phyloP scores from a whole-genome alignment of 495 filamentous ascomycete species.

The Podospora pseudoanserina region DNA sequence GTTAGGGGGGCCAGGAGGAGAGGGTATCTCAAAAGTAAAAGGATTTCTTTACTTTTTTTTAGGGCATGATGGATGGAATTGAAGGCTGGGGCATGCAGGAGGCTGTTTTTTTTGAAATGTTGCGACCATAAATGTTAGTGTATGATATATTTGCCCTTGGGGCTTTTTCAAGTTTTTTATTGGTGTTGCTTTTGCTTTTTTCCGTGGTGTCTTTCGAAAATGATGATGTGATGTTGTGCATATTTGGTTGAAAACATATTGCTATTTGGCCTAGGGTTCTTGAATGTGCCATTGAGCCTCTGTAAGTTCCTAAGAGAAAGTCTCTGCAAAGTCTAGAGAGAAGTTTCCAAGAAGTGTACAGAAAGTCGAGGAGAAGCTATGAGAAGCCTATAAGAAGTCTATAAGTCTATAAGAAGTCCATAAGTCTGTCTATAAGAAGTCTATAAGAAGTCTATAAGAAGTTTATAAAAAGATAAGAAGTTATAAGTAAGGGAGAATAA shows the following conservation, averaged over 20 bases:
- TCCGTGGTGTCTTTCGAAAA: background rate
- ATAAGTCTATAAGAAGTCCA: too few relatives aligned
- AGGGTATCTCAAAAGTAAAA: background rate
- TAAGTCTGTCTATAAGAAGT: too few relatives aligned
- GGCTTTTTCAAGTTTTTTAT: background rate
- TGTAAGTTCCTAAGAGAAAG: too few relatives aligned
- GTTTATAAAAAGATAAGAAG: too few relatives aligned
- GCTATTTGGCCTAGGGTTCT: too few relatives aligned
- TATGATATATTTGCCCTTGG: conserved; percentile 15
- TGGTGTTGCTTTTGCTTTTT: background rate
- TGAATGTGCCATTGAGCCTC: too few relatives aligned
- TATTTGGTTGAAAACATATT: background rate
- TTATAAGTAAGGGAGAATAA: too few relatives aligned
- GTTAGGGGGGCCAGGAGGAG: background rate
- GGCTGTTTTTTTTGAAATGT: background rate
- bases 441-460: too few relatives aligned
- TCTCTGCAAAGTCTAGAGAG: too few relatives aligned
- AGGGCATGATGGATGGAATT: background rate
- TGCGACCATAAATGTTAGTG: conserved; percentile 15
- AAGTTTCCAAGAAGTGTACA: too few relatives aligned
- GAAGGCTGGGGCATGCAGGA: background rate
- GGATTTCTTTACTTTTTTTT: background rate
- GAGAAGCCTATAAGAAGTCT: too few relatives aligned
- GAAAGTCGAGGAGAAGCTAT: too few relatives aligned
- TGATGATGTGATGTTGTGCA: background rate